A percentile compares a stretch with the other conserved stretches of the same genome.
Evolutionary conservation across 352 stramenopile genomes (phyloP).

Genomic region (Albugo candida): DNA sequence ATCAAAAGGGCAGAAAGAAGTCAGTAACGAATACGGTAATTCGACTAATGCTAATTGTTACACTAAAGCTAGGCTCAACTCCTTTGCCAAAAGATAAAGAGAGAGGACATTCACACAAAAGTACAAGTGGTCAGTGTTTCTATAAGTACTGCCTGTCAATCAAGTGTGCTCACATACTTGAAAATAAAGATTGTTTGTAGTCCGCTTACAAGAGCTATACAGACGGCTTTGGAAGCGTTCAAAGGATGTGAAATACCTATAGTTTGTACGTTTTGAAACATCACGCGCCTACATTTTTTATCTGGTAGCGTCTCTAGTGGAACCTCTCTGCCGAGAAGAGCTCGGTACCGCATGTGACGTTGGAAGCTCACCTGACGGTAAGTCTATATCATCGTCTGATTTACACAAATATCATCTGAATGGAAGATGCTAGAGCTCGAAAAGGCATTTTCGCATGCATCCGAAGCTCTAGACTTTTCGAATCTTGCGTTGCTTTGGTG

Average conservation of each 20-base stretch:
- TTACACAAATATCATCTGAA: slow-evolving; percentile 5
- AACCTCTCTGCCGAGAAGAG: slow-evolving; percentile 57
- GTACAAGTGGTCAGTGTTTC: not conserved
- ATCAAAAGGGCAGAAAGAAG: slow-evolving; percentile 45
- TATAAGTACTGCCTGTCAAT: too few species aligned
- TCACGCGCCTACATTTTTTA: not conserved
- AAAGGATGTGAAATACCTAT: slow-evolving; percentile 28
- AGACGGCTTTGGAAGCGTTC: slow-evolving; percentile 56
- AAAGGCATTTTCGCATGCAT: not conserved
- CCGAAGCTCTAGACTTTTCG: slow-evolving; percentile 16
- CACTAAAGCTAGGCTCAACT: not conserved
- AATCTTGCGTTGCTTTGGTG: slow-evolving; percentile 39
- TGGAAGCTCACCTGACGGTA: slow-evolving; percentile 29
- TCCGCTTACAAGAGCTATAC: slow-evolving; percentile 60
- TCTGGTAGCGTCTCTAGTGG: slow-evolving; percentile 16
- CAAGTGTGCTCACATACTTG: not conserved
- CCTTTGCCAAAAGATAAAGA: not conserved
- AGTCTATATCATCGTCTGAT: not conserved
- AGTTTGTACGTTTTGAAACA: slow-evolving; percentile 14
- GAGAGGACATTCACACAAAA: not conserved
- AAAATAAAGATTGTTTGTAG: slow-evolving; percentile 55
- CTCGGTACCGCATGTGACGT: slow-evolving; percentile 74
- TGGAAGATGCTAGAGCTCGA: slow-evolving; percentile 8
- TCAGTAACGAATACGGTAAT: slow-evolving; percentile 3
- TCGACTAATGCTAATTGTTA: not conserved